Conservation (phyloP, 148 eudicot genomes). For the Rhododendron kiyosumense region DNA sequence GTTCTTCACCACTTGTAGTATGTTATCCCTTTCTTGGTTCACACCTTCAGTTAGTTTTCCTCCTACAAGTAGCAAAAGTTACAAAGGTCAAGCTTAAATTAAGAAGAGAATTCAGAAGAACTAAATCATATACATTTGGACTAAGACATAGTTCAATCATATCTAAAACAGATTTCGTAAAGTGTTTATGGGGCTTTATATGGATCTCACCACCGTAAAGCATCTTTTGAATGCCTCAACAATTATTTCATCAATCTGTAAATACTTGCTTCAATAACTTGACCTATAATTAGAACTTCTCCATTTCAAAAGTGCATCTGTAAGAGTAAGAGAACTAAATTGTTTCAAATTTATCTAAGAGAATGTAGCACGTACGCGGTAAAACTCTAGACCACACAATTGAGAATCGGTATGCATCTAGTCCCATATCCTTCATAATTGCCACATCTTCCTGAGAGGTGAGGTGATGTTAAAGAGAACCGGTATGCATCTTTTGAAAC, state of each 20-base stretch:
- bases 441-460: constrained; percentile 28
- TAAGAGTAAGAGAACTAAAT: background rate
- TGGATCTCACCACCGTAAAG: no score
- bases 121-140: no score
- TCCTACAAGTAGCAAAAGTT: constrained; percentile 21
- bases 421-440: constrained; percentile 28
- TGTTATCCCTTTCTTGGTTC: constrained; percentile 38
- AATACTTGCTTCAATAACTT: no score
- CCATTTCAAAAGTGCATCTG: background rate
- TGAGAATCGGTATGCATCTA: constrained; percentile 31
- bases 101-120: background rate
- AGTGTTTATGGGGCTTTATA: no score
- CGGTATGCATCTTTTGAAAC: no score
- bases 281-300: no score
- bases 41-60: constrained; percentile 48
- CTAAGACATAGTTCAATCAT: no score
- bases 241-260: no score
- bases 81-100: background rate
- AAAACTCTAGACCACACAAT: constrained; percentile 30
- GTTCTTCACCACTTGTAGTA: no score
- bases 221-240: no score
- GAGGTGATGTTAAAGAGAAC: background rate
- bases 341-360: no score
- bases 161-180: no score
- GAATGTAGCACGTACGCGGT: constrained; percentile 18